Conservation (phyloP, 306 rosid genomes). For the Ormosia semicastrata region DNA sequence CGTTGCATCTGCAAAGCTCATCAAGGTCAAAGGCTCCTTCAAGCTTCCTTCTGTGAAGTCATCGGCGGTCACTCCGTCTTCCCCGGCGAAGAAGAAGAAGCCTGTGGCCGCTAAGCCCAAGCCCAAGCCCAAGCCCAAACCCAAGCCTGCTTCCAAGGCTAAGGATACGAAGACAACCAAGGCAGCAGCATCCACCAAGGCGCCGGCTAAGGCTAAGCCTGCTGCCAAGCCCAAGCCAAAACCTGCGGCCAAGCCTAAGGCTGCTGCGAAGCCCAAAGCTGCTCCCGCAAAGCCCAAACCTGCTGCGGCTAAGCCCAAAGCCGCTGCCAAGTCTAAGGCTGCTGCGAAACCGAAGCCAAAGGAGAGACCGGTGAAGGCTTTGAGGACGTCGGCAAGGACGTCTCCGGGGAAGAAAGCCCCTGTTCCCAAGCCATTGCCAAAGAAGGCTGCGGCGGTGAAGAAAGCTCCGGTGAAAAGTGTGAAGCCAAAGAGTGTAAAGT, state of each 20-base stretch:
- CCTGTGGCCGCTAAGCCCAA: slow-evolving; percentile 34
- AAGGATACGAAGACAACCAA: not conserved
- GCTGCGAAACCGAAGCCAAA: slow-evolving; percentile 27
- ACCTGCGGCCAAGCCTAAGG: not conserved
- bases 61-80: not conserved
- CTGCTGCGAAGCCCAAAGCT: not conserved
- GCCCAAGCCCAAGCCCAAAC: slow-evolving; percentile 25
- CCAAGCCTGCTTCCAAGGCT: not conserved
- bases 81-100: slow-evolving; percentile 48
- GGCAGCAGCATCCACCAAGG: not conserved
- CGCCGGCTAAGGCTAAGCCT: not conserved
- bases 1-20: slow-evolving; percentile 60
- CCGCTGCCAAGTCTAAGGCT: slow-evolving; percentile 40
- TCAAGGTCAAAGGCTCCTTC: slow-evolving; percentile 67
- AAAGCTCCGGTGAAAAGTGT: slow-evolving; percentile 48
- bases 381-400: slow-evolving; percentile 67
- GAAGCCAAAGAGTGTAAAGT: slow-evolving; percentile 46
- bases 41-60: slow-evolving; percentile 46
- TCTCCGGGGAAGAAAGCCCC: slow-evolving; percentile 64
- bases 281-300: not conserved
- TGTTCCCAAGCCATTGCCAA: slow-evolving; percentile 36
- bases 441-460: slow-evolving; percentile 50
- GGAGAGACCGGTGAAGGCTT: slow-evolving; percentile 55
- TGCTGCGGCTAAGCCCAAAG: slow-evolving; percentile 11
- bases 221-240: not conserved